These are phyloP conservation scores for Neoascochyta sp. DNA, from an alignment of 2,329 filamentous ascomycete genomes.

Conservation along the genomic window DNA sequence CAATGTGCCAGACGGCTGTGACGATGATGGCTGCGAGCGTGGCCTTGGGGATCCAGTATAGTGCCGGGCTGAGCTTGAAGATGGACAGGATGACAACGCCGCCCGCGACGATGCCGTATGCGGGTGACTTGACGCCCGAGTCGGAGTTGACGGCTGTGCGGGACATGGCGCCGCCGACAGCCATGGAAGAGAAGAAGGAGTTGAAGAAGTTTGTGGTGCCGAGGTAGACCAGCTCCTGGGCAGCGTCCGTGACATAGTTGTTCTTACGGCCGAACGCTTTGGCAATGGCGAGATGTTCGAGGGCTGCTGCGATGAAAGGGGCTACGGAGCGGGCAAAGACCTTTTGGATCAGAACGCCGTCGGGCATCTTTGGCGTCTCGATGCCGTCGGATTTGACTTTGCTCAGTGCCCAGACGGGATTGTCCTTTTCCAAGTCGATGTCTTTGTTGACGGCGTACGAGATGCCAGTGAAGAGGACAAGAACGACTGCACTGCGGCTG, in stretches of 20 bases:
- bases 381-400: slow-evolving; percentile 57
- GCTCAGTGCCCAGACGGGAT: slow-evolving; percentile 56
- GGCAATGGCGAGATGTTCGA: slow-evolving; percentile 63
- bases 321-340: slow-evolving; percentile 56
- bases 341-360: slow-evolving; percentile 48
- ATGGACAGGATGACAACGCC: slow-evolving; percentile 60
- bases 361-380: slow-evolving; percentile 49
- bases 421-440: slow-evolving; percentile 30
- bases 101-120: slow-evolving; percentile 59
- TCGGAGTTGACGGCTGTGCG: slow-evolving; percentile 65
- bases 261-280: slow-evolving; percentile 61
- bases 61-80: slow-evolving; percentile 57
- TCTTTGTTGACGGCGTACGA: slow-evolving; percentile 60
- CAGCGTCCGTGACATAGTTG: slow-evolving; percentile 60
- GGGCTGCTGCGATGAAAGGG: slow-evolving; percentile 58
- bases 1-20: slow-evolving; percentile 60
- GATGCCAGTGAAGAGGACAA: slow-evolving; percentile 61
- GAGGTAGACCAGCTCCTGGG: slow-evolving; percentile 63
- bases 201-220: slow-evolving; percentile 62
- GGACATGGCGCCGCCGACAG: slow-evolving; percentile 64
- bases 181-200: slow-evolving; percentile 62
- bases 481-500: slow-evolving; percentile 57
- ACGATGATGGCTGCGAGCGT: slow-evolving; percentile 65
- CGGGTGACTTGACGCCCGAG: slow-evolving; percentile 59
- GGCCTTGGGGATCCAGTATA: slow-evolving; percentile 67